Percentiles rank a stretch among this genome's conserved stretches.
Conservation (phyloP, 179 eudicot genomes). For the Patellifolia procumbens region DNA sequence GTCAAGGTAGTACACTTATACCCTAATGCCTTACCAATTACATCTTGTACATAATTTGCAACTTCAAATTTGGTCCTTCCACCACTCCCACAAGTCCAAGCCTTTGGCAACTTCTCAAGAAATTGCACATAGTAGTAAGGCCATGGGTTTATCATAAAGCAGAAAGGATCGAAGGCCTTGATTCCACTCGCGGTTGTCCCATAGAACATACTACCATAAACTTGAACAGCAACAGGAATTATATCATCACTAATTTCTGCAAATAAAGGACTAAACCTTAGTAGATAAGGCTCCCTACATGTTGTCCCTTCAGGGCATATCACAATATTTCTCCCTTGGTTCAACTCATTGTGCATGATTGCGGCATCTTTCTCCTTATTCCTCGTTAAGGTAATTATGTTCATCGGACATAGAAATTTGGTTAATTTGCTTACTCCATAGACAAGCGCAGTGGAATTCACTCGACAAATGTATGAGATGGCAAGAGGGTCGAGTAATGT, state of each 20-base stretch:
- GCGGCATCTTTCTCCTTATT: constrained; percentile 25
- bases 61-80: constrained; percentile 28
- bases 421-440: constrained; percentile 28
- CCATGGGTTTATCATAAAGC: constrained; percentile 22
- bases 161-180: constrained; percentile 30
- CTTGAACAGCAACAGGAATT: constrained; percentile 17
- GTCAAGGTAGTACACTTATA: constrained; percentile 29
- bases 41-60: constrained; percentile 33
- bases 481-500: constrained; percentile 21
- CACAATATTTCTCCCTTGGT: constrained; percentile 20
- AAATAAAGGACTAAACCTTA: constrained; percentile 35
- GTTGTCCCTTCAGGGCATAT: constrained; percentile 38
- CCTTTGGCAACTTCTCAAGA: constrained; percentile 25
- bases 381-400: constrained; percentile 26
- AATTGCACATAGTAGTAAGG: constrained; percentile 21
- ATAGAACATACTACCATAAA: constrained; percentile 23
- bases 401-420: constrained; percentile 5
- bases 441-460: not conserved
- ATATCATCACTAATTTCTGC: constrained; percentile 29
- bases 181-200: constrained; percentile 35
- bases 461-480: constrained; percentile 5
- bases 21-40: constrained; percentile 27
- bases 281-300: constrained; percentile 34
- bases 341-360: constrained; percentile 20
- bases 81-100: constrained; percentile 23